Base-by-base conservation (phyloP, 1,284 basidiomycete genomes). In the Takashimella tepidaria region DNA sequence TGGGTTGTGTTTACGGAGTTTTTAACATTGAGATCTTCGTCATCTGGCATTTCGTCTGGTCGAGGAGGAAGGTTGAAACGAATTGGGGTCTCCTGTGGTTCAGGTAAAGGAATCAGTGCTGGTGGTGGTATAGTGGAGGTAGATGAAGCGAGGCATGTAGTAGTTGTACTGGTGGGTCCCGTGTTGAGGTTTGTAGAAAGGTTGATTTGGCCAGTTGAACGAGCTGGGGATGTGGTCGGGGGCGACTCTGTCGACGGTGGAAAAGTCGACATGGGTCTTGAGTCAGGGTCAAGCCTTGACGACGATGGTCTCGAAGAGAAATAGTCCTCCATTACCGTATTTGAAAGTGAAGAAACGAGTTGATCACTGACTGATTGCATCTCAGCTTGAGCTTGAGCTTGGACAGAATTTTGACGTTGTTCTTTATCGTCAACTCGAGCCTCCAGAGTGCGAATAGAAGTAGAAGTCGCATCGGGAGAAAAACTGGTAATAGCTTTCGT, bases 1-100 rank as follows among this genome's bases (percentile, higher is more conserved):
- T 52, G 23, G 3, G 48, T 45, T n/a, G n/a, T n/a, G n/a, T n/a
- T n/a, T n/a, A n/a, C n/a, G n/a, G n/a, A n/a, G n/a, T n/a, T n/a
- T n/a, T n/a, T n/a, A n/a, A n/a, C n/a, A n/a, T n/a, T n/a, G n/a
- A n/a, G n/a, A n/a, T n/a, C n/a, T n/a, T n/a, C n/a, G 11, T 44
- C 58, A 25, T 68, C 66, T 8, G 67, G 67, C 52, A 72, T 63
- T 54, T 67, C 62, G 49, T 69, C 66, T 1, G 69, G 69, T 6
- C 68, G 65, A 4, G 68, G 58, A 23, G 69, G 69, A 11, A 72
- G 62, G 41, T 62, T 59, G 44, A 65, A 45, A 4, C 50, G 22
- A 0, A 47, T 41, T 3, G 48, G 13, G 48, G 25, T 27, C 2
- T 26, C 50, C 49, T 51, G 54, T 13, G 53, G 48, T 20, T 50